Conservation (phyloP, 1,284 basidiomycete species). For the Athelia sp. region DNA sequence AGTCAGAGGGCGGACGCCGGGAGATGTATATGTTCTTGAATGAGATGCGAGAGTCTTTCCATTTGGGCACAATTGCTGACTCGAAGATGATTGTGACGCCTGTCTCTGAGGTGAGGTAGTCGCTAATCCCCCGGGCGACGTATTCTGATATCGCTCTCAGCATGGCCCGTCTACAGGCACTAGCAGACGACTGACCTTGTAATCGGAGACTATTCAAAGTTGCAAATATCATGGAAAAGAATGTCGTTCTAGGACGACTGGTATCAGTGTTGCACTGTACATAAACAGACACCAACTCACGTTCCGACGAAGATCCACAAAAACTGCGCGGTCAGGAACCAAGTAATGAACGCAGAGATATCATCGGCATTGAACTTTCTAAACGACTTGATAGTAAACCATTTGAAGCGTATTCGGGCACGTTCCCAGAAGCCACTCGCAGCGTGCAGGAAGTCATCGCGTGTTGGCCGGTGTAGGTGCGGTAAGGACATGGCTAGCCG, state of each 20-base stretch:
- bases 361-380: constrained; percentile 96
- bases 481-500: constrained; percentile 71
- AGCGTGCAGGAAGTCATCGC: constrained; percentile 84
- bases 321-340: constrained; percentile 92
- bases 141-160: constrained; percentile 49
- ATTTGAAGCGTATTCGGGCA: constrained; percentile 89
- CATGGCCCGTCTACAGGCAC: too few relatives aligned
- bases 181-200: constrained; percentile 57
- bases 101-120: constrained; percentile 90
- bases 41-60: constrained; percentile 92
- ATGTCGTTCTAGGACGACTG: constrained; percentile 72
- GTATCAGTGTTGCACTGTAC: constrained; percentile 6
- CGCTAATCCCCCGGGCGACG: constrained; percentile 85
- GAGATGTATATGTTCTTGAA: constrained; percentile 98
- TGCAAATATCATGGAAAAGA: constrained; percentile 91
- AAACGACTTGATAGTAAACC: constrained; percentile 96
- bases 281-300: constrained; percentile 43
- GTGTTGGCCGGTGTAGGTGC: constrained; percentile 77
- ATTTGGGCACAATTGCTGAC: constrained; percentile 96
- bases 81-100: constrained; percentile 96
- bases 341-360: constrained; percentile 93
- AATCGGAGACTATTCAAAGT: constrained; percentile 87
- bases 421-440: constrained; percentile 90
- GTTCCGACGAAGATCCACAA: constrained; percentile 94
- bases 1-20: constrained; percentile 53